Evolutionary conservation across 768 basidiomycete species (phyloP), one percentile per base, ranked within the genome.

Genomic region (Pleurotus giganteus): DNA sequence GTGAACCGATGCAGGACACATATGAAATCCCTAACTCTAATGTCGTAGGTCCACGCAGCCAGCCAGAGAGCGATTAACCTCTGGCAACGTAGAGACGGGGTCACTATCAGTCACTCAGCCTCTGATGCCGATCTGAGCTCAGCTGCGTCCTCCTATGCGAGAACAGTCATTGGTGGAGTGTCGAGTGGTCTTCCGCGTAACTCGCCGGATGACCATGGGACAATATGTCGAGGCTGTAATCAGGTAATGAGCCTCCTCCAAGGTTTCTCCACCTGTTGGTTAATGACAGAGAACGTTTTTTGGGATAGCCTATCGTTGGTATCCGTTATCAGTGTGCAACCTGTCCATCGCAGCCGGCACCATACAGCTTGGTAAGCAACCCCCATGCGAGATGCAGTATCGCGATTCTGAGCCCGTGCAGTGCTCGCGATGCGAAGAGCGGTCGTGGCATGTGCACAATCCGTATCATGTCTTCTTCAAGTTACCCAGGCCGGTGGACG

Each of bases 381-480:
- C 24, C 58, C 51, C 24, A 29, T 19, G 15, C 21, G 21, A 28
- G 27, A 47, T 28, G 29, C 42, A 46, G 47, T 15, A 5, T 28
- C n/a, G 26, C 9, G 42, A 21, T 45, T 53, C 37, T 36, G 23
- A 58, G 54, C 32, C 28, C 52, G 44, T 51, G 1, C 52, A 97
- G 94, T 97, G 95, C 66, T 73, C 82, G 19, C 12, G 32, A 26
- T 98, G 94, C 65, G 94, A 98, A 69, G 70, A 72, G 27, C 77
- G 75, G 37, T 96, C 94, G 0, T 91, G 94, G 63, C 69, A 77
- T 4, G 63, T 91, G 15, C 94, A 98, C 64, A 85, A 96, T 65
- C 85, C 92, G 0, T 80, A 79, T 70, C 94, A 98, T 58, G 73
- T 88, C 9, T 98, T 97, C 72, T 83, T 96, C 76, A 95, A 92